Evolutionary conservation across 2,329 filamentous ascomycete species (phyloP).

Genomic region (Colletotrichum neosansevieriae): DNA sequence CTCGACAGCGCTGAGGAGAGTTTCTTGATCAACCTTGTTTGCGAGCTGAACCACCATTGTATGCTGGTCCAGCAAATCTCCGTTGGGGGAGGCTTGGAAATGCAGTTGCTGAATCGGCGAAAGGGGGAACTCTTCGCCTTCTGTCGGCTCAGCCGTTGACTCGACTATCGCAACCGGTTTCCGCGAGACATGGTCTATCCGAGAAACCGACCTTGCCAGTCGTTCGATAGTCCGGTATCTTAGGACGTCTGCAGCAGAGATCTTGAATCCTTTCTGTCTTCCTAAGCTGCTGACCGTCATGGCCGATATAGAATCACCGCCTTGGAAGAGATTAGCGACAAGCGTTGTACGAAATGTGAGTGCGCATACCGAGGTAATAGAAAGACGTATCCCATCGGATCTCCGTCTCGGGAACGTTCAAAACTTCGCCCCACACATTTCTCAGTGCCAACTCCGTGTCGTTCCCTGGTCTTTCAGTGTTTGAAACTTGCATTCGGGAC

Average conservation of each 20-base stretch:
- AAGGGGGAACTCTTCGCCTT: neutral
- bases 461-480: neutral
- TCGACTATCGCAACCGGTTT: neutral
- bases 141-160: neutral
- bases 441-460: neutral
- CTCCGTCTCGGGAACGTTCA: slow-evolving; percentile 8
- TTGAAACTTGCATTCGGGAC: neutral
- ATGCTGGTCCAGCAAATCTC: slow-evolving; percentile 24
- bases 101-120: slow-evolving; percentile 29
- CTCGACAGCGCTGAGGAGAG: neutral
- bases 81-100: slow-evolving; percentile 16
- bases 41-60: slow-evolving; percentile 20
- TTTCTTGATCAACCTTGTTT: slow-evolving; percentile 3
- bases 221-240: slow-evolving; percentile 10
- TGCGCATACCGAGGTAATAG: slow-evolving; percentile 18
- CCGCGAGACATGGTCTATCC: neutral
- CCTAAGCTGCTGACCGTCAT: slow-evolving; percentile 31
- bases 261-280: neutral
- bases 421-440: slow-evolving; percentile 16
- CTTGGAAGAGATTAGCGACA: neutral
- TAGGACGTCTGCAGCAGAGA: slow-evolving; percentile 16
- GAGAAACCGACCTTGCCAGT: neutral
- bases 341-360: rapidly evolving
- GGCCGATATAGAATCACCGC: slow-evolving; percentile 28
- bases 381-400: slow-evolving; percentile 25